These are phyloP conservation scores for Aureobasidium vineae DNA, from an alignment of 2,329 filamentous ascomycete species.

Conservation along the genomic window DNA sequence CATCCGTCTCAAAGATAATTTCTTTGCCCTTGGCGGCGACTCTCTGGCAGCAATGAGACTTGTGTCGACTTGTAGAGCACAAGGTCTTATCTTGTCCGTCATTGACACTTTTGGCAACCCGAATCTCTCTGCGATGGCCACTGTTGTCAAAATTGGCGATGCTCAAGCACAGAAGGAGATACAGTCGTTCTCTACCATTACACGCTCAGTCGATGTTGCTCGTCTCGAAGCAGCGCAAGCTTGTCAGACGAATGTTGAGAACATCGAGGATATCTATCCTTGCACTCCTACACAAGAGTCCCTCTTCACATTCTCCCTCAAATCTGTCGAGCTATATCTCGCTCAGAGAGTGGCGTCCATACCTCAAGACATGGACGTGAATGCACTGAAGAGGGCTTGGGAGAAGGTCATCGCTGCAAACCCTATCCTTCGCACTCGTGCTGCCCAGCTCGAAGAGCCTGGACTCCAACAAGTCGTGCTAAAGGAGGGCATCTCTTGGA, in stretches of 20 bases:
- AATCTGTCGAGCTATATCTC: conserved; percentile 41
- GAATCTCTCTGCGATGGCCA: conserved; percentile 49
- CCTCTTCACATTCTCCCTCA: conserved; percentile 41
- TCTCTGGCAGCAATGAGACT: conserved; percentile 49
- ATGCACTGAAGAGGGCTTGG: conserved; percentile 41
- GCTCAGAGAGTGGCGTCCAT: conserved; percentile 41
- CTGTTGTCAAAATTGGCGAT: conserved; percentile 34
- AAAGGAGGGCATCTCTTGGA: conserved; percentile 37
- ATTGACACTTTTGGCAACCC: conserved; percentile 47
- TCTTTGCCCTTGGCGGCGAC: conserved; percentile 50
- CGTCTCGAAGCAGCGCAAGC: conserved; percentile 41
- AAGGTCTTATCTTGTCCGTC: conserved; percentile 43
- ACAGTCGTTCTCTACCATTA: conserved; percentile 38
- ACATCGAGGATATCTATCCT: conserved; percentile 44
- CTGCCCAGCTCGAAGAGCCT: conserved; percentile 11
- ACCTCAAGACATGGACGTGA: conserved; percentile 35
- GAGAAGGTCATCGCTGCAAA: conserved; percentile 36
- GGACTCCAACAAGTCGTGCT: conserved; percentile 32
- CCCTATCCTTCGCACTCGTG: conserved; percentile 43
- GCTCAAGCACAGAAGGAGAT: conserved; percentile 34
- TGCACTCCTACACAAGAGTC: conserved; percentile 46
- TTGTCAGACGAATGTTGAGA: conserved; percentile 33
- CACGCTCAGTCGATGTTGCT: conserved; percentile 32
- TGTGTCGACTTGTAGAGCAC: conserved; percentile 41
- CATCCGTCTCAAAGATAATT: conserved; percentile 44